Evolutionary conservation across 768 basidiomycete species (phyloP), one percentile per base, ranked within the genome.

Genomic region (Imleria badia): DNA sequence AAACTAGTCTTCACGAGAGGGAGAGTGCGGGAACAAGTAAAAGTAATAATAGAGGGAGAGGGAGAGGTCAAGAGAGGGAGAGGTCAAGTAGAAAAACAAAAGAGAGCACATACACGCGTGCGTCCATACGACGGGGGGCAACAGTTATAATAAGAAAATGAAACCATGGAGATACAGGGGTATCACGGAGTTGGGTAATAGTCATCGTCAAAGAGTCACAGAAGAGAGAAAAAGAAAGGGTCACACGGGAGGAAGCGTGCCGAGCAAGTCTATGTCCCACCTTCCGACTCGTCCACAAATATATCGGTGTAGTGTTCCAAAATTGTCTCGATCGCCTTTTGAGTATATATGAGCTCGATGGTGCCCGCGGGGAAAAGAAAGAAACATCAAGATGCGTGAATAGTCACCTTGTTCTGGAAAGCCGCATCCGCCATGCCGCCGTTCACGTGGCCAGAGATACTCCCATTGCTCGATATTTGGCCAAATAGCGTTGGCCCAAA

Each of bases 401-500:
- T 43, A 57, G 66, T 59, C 52, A 85, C 90, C 78, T 81, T 79
- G 71, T 89, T 91, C 73, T 91, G 90, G 61, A 77, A 78, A 31
- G 82, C 75, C 22, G 88, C 77, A 65, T 90, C 89, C 8, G 80
- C 83, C 78, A 90, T 88, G 50, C 79, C 80, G 47, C 76, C 77
- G 29, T 78, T 76, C 46, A 66, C 66, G 52, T 81, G 76, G 12
- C 76, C 80, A 52, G 78, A 79, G 40, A 73, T 60, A 55, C 75
- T 72, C 35, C 75, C 71, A 55, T 64, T 66, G 45, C 70, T 64
- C 5, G 85, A 81, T 39, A 81, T 76, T 62, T 83, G 82, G n/a
- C 94, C 87, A 63, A 98, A 89, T 20, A 99, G 75, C 6, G 96
- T 98, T n/a, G 95, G 97, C 5, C 97, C 97, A 72, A 99, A 98